phyloP scores from a whole-genome alignment of 257 asterid genomes.

The Cynanchum wilfordii region DNA sequence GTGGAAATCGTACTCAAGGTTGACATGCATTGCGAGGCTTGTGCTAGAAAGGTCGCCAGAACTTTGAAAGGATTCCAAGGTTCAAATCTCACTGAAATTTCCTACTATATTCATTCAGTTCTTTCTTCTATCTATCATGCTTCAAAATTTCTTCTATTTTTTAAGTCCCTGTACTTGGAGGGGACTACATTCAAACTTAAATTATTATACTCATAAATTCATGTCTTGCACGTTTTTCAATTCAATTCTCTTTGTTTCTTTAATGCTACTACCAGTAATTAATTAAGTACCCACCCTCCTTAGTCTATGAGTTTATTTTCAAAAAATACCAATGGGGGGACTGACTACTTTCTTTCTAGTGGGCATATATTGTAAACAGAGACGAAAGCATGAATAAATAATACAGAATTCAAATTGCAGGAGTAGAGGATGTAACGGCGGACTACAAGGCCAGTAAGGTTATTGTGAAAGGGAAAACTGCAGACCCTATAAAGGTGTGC shows the following conservation, averaged over 20 bases:
- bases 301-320: too few relatives aligned
- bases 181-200: neutral
- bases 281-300: too few relatives aligned
- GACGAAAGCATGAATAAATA: neutral
- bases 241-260: constrained; percentile 15
- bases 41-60: constrained; percentile 76
- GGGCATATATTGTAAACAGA: too few relatives aligned
- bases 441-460: constrained; percentile 70
- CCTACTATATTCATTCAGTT: neutral
- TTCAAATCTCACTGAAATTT: neutral
- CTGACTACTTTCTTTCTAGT: too few relatives aligned
- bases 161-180: constrained; percentile 16
- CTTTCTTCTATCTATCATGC: neutral
- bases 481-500: constrained; percentile 66
- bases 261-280: neutral
- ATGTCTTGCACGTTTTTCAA: constrained; percentile 34
- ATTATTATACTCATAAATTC: neutral
- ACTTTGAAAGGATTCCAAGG: constrained; percentile 74
- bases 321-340: too few relatives aligned
- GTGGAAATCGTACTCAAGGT: constrained; percentile 67
- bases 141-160: neutral
- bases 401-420: constrained; percentile 20
- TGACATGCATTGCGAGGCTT: constrained; percentile 90
- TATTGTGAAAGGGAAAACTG: constrained; percentile 74
- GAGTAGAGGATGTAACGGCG: constrained; percentile 62